Evolutionary conservation across 805 yeast genomes (phyloP).

Genomic region (Maudiozyma bulderi): DNA sequence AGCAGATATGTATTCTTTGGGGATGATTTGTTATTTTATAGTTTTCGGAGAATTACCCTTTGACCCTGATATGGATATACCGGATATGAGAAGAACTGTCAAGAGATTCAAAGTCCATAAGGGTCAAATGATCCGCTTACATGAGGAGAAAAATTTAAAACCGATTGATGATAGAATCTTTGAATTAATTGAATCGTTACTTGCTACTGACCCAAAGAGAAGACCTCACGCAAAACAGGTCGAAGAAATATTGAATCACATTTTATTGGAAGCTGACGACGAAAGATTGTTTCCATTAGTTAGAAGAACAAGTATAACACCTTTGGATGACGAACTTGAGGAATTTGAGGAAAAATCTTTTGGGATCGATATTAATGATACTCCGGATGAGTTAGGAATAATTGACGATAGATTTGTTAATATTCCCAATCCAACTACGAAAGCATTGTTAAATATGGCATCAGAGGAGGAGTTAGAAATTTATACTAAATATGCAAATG

Average conservation of each 20-base stretch:
- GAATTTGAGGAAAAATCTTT: neutral
- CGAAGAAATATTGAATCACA: slow-evolving; percentile 21
- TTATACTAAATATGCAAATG: neutral
- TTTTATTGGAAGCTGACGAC: slow-evolving; percentile 3
- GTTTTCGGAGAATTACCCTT: slow-evolving; percentile 69
- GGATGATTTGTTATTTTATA: slow-evolving; percentile 69
- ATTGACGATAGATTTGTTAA: neutral
- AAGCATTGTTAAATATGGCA: neutral
- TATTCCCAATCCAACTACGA: neutral
- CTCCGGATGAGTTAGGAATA: neutral
- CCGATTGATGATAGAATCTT: slow-evolving; percentile 26
- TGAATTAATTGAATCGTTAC: slow-evolving; percentile 32
- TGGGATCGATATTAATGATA: too few species aligned
- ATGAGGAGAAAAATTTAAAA: slow-evolving; percentile 10
- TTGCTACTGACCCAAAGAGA: slow-evolving; percentile 27
- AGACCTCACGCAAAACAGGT: slow-evolving; percentile 40
- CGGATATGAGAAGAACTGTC: slow-evolving; percentile 30
- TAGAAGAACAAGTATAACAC: neutral
- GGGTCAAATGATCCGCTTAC: slow-evolving; percentile 10
- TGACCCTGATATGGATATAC: slow-evolving; percentile 17
- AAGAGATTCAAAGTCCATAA: slow-evolving; percentile 22
- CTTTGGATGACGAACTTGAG: neutral
- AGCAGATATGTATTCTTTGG: slow-evolving; percentile 76
- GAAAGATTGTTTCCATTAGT: neutral
- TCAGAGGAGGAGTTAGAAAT: neutral